Evolutionary conservation across 306 rosid species (phyloP).

Genomic region (Glycine soja): DNA sequence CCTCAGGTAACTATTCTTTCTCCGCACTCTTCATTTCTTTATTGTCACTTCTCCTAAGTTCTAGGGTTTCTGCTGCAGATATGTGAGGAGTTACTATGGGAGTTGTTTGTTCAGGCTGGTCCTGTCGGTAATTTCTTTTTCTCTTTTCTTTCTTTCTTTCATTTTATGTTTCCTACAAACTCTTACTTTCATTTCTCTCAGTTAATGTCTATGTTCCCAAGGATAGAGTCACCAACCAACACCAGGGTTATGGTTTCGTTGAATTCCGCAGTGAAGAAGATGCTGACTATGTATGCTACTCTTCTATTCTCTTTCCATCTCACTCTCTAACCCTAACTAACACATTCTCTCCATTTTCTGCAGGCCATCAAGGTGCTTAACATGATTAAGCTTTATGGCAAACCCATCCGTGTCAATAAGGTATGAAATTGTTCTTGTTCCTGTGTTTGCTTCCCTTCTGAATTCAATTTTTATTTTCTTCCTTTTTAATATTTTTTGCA

Average conservation of each 20-base stretch:
- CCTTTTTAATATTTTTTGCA: neutral
- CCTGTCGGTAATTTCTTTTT: conserved; percentile 51
- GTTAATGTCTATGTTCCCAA: conserved; percentile 97
- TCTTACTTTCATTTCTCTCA: conserved; percentile 43
- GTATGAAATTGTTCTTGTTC: conserved; percentile 38
- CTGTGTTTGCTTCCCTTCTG: neutral
- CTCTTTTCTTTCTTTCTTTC: neutral
- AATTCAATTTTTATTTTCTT: neutral
- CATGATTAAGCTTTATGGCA: conserved; percentile 93
- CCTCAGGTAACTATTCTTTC: conserved; percentile 56
- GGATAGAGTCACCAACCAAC: conserved; percentile 93
- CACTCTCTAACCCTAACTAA: neutral
- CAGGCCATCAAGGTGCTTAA: conserved; percentile 98
- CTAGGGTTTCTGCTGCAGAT: conserved; percentile 28
- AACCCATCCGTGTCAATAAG: conserved; percentile 98
- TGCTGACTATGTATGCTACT: conserved; percentile 76
- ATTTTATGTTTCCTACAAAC: neutral
- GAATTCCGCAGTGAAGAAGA: conserved; percentile 97
- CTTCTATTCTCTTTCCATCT: conserved; percentile 26
- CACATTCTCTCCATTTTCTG: conserved; percentile 10
- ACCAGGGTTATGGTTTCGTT: conserved; percentile 97
- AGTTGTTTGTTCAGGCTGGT: conserved; percentile 65
- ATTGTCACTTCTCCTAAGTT: neutral
- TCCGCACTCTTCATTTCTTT: neutral
- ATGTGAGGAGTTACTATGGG: conserved; percentile 59